Percentiles rank a stretch among this genome's conserved stretches.
phyloP scores from a whole-genome alignment of 192 early-diverging fungal genomes.

The Coemansia sp. region DNA sequence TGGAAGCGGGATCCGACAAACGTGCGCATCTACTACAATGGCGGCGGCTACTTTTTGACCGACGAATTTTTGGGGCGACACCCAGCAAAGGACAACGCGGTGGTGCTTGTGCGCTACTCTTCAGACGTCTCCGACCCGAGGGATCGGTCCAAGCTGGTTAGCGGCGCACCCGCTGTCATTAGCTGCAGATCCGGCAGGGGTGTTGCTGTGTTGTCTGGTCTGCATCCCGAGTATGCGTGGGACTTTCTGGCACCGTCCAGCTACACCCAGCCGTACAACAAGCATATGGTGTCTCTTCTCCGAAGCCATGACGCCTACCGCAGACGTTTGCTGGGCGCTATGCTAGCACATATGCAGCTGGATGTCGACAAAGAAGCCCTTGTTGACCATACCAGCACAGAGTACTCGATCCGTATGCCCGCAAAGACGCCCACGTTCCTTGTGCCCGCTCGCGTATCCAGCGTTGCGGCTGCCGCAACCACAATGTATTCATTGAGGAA shows the following conservation, averaged over 20 bases:
- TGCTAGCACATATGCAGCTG: slow-evolving; percentile 62
- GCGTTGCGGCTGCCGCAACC: slow-evolving; percentile 24
- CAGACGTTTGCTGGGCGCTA: slow-evolving; percentile 56
- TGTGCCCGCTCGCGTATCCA: slow-evolving; percentile 36
- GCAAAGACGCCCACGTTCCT: slow-evolving; percentile 36
- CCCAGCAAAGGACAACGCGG: slow-evolving; percentile 15
- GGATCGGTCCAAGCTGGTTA: slow-evolving; percentile 26
- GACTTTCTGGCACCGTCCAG: slow-evolving; percentile 57
- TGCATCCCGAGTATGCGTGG: slow-evolving; percentile 83
- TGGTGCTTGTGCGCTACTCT: slow-evolving; percentile 47
- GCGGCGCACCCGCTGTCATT: slow-evolving; percentile 62
- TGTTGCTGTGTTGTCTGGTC: slow-evolving; percentile 70
- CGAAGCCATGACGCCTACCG: slow-evolving; percentile 55
- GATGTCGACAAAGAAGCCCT: slow-evolving; percentile 61
- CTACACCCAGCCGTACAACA: slow-evolving; percentile 51
- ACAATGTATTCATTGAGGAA: slow-evolving; percentile 34
- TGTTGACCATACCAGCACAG: slow-evolving; percentile 13
- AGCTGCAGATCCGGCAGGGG: slow-evolving; percentile 68
- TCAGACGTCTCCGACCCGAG: slow-evolving; percentile 41
- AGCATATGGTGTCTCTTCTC: slow-evolving; percentile 55
- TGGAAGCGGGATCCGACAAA: slow-evolving; percentile 47
- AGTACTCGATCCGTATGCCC: slow-evolving; percentile 26
- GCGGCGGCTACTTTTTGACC: slow-evolving; percentile 68
- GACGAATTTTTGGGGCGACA: slow-evolving; percentile 31
- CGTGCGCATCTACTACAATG: slow-evolving; percentile 68